phyloP scores from a whole-genome alignment of 768 basidiomycete species.

The Lactarius pseudohatsudake region DNA sequence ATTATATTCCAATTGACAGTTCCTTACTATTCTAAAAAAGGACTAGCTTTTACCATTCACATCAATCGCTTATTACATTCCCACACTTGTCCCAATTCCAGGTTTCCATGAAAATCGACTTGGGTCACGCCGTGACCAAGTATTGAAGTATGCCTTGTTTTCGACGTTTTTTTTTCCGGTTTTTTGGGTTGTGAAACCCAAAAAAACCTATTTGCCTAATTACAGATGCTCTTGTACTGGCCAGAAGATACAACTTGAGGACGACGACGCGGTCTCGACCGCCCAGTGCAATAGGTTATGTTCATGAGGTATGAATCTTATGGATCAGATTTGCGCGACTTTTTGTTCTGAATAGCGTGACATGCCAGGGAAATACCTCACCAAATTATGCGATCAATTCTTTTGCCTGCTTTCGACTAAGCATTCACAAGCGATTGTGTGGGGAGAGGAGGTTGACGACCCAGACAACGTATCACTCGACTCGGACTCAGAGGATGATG shows the following conservation, averaged over 20 bases:
- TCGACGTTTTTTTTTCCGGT: no score
- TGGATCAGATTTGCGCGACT: neutral
- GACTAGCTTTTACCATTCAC: no score
- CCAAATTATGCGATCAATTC: constrained; percentile 3
- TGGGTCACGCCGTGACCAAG: no score
- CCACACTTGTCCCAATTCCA: no score
- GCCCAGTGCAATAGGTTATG: constrained; percentile 50
- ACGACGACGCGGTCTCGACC: constrained; percentile 45
- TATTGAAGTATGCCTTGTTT: no score
- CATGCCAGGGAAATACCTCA: neutral
- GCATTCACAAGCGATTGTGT: constrained; percentile 2
- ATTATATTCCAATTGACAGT: no score
- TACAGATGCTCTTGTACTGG: constrained; percentile 64
- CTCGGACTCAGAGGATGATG: neutral
- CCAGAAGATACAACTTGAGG: constrained; percentile 60
- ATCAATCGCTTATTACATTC: no score
- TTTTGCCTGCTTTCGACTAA: neutral
- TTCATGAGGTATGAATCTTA: constrained; percentile 57
- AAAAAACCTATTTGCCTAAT: no score
- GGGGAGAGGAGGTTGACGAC: neutral
- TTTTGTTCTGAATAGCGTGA: neutral
- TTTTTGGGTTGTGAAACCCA: no score
- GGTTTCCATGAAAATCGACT: no score
- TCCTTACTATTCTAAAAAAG: no score
- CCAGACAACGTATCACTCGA: neutral